These are phyloP conservation scores for Brassica napus DNA, from an alignment of 345 rosid genomes.

Conservation along the genomic window Da-Ae NC_063435.1:11699501-11700000, in stretches of 20 bases:
- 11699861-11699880: constrained; percentile 96
- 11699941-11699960: constrained; percentile 89
- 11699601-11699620: constrained; percentile 89
- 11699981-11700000: constrained; percentile 79
- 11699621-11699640: constrained; percentile 87
- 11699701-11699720: constrained; percentile 95
- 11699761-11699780: constrained; percentile 51
- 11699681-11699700: constrained; percentile 96
- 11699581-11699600: constrained; percentile 86
- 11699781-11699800: neutral
- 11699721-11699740: constrained; percentile 96
- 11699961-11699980: constrained; percentile 87
- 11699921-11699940: constrained; percentile 96
- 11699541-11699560: neutral
- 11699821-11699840: constrained; percentile 17
- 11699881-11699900: constrained; percentile 89
- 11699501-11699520: neutral
- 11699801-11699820: neutral
- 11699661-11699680: constrained; percentile 94
- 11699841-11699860: constrained; percentile 84
- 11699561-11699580: constrained; percentile 71
- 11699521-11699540: neutral
- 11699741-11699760: constrained; percentile 90
- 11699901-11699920: constrained; percentile 98
- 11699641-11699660: constrained; percentile 91